These are phyloP conservation scores for Cytospora paraplurivora DNA, from an alignment of 2,329 filamentous ascomycete genomes.

Conservation along the genomic window DNA sequence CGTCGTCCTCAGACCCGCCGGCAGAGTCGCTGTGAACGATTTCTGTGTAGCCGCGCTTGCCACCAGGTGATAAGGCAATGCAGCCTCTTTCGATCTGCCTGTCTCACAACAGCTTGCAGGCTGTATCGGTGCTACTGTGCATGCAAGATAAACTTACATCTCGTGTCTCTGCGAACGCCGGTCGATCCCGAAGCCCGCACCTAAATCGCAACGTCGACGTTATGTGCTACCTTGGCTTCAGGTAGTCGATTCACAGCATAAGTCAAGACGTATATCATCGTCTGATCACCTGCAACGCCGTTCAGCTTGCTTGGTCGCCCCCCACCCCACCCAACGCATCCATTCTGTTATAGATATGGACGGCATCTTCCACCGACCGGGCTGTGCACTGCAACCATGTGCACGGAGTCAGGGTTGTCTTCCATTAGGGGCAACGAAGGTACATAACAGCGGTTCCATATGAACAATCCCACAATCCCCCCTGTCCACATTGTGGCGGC, in stretches of 20 bases:
- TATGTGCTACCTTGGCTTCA: no score
- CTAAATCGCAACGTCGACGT: no score
- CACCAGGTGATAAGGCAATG: neutral
- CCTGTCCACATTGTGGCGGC: neutral
- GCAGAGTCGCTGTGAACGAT: neutral
- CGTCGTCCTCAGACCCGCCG: neutral
- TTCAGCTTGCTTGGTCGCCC: no score
- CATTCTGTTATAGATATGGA: no score
- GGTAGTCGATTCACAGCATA: no score
- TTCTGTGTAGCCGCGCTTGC: conserved; percentile 1
- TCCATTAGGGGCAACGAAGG: neutral
- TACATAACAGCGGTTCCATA: neutral
- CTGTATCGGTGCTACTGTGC: conserved; percentile 1
- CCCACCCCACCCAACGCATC: no score
- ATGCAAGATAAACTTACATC: neutral
- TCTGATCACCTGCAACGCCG: no score
- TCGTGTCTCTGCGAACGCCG: neutral
- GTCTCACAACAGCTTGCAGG: conserved; percentile 1
- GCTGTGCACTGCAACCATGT: no score
- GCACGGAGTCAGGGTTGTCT: neutral
- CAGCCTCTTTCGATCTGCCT: neutral
- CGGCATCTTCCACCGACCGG: no score
- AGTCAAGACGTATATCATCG: no score
- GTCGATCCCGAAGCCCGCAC: neutral
- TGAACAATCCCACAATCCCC: neutral